Evolutionary conservation across 2,329 filamentous ascomycete species (phyloP).

Genomic region (Xylariaceae sp.): DNA sequence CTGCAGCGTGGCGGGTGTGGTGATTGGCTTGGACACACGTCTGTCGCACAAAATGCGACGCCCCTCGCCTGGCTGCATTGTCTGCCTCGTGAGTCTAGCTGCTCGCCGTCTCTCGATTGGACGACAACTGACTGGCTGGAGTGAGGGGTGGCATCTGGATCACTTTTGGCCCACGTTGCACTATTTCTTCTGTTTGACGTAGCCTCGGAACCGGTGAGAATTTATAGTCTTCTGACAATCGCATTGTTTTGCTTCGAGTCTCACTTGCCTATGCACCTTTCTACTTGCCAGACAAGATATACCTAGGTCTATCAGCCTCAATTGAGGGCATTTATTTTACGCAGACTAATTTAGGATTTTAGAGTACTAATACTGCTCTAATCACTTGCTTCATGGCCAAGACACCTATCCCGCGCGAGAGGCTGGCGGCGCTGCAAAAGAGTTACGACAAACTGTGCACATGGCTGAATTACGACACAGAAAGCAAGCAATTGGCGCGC

Average conservation of each 20-base stretch:
- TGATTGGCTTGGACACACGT: conserved; percentile 9
- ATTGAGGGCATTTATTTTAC: no score
- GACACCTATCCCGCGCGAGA: conserved; percentile 28
- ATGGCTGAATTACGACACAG: conserved; percentile 35
- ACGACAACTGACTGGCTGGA: background rate
- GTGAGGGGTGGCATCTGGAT: background rate
- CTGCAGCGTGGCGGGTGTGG: background rate
- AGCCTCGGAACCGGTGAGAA: background rate
- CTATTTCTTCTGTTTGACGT: conserved; percentile 10
- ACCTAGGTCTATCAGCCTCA: no score
- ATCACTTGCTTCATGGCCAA: conserved; percentile 30
- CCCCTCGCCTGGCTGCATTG: conserved; percentile 19
- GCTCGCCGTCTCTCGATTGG: conserved; percentile 3
- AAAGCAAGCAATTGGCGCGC: conserved; percentile 27
- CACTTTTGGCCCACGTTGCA: background rate
- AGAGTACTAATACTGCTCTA: no score
- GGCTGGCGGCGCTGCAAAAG: conserved; percentile 26
- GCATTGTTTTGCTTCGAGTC: conserved; percentile 14
- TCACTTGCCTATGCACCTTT: background rate
- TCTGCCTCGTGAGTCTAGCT: conserved; percentile 5
- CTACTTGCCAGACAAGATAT: no score
- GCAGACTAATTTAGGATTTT: no score
- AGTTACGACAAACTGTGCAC: conserved; percentile 32
- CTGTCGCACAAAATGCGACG: background rate
- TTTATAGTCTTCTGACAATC: background rate